Percentiles rank a stretch among this genome's conserved stretches.
Evolutionary conservation across 805 yeast species (phyloP).

Genomic region (Wickerhamiella azymoides): DNA sequence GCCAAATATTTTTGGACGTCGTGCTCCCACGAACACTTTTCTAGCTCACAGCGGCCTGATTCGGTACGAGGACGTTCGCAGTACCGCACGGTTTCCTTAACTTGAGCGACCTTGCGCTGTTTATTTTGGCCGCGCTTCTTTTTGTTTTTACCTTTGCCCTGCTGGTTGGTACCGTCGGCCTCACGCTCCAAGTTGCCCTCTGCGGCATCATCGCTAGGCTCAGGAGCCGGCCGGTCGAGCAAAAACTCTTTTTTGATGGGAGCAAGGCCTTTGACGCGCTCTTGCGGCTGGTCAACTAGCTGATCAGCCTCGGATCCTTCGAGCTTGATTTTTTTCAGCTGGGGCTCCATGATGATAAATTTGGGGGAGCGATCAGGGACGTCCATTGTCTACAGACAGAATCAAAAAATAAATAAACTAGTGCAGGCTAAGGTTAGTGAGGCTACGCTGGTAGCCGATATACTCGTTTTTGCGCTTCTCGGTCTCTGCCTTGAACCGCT

Average conservation of each 20-base stretch:
- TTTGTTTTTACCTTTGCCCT: constrained; percentile 9
- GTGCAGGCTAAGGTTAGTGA: constrained; percentile 7
- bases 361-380: too few relatives aligned
- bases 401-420: background rate
- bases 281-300: background rate
- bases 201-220: constrained; percentile 8
- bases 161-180: constrained; percentile 11
- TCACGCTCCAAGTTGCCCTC: constrained; percentile 15
- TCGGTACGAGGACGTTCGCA: constrained; percentile 15
- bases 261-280: constrained; percentile 20
- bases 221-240: constrained; percentile 4
- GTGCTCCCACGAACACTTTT: constrained; percentile 64
- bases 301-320: background rate
- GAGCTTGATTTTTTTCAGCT: background rate
- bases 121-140: constrained; percentile 21
- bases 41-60: constrained; percentile 37
- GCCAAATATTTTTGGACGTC: constrained; percentile 50
- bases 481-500: constrained; percentile 13
- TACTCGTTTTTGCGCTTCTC: constrained; percentile 18
- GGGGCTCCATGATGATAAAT: background rate
- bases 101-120: constrained; percentile 16
- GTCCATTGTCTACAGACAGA: too few relatives aligned
- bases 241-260: constrained; percentile 13
- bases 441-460: constrained; percentile 9
- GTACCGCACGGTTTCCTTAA: constrained; percentile 15